Evolutionary conservation across 1,284 basidiomycete species (phyloP).

Genomic region (Rugosomyces carneus): DNA sequence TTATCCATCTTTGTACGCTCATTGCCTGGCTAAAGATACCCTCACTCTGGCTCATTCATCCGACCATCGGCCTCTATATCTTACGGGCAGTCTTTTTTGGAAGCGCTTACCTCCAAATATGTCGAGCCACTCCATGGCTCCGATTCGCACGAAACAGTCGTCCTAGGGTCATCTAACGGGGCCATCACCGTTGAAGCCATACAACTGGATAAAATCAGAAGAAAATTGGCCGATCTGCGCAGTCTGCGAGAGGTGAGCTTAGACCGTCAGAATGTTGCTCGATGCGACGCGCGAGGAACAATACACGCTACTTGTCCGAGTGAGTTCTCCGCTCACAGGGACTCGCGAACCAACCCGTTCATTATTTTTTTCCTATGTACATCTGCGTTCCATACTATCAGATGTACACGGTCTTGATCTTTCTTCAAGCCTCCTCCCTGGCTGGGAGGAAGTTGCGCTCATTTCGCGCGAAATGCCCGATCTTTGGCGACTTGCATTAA

Average conservation of each 20-base stretch:
- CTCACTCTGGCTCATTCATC: conserved; percentile 65
- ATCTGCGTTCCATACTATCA: conserved; percentile 28
- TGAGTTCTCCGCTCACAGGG: conserved; percentile 31
- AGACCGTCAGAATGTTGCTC: conserved; percentile 61
- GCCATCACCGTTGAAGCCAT: conserved; percentile 86
- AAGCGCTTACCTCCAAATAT: conserved; percentile 75
- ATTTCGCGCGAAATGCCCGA: conserved; percentile 61
- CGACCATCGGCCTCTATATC: conserved; percentile 53
- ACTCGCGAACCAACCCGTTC: not conserved
- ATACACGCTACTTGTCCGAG: conserved; percentile 64
- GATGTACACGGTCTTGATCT: conserved; percentile 80
- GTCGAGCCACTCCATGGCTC: conserved; percentile 54
- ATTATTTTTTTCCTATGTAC: no score
- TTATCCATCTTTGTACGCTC: not conserved
- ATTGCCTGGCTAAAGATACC: conserved; percentile 11
- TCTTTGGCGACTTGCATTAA: conserved; percentile 68
- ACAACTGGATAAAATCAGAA: conserved; percentile 71
- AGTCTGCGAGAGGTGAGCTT: conserved; percentile 75
- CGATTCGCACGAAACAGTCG: conserved; percentile 49
- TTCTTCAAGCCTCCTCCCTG: conserved; percentile 70
- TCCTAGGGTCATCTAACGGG: conserved; percentile 77
- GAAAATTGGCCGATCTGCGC: conserved; percentile 62
- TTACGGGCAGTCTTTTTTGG: conserved; percentile 67
- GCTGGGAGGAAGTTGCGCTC: conserved; percentile 64
- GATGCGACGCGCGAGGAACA: conserved; percentile 45